Base-by-base conservation (phyloP, 805 yeast genomes). In the Spathaspora passalidarum region DNA sequence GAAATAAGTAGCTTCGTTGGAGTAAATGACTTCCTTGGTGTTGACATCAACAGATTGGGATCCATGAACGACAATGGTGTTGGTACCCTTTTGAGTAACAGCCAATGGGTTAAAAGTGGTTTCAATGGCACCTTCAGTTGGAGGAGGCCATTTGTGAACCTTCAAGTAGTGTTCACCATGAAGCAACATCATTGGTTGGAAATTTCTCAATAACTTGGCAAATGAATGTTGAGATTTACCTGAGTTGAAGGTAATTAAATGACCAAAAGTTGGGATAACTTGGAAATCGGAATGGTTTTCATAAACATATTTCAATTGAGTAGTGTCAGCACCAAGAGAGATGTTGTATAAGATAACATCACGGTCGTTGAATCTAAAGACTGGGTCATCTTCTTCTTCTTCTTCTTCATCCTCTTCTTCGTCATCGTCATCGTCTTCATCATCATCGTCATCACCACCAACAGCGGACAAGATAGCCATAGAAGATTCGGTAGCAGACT, bases 161-260 rank as follows among this genome's bases (percentile, higher is more conserved):
- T 82, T 89, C 56, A 91, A 73, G 67, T 86, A 92, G 65, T 92
- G 97, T 70, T 92, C 99, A 49, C 98, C 99, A 64, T 92, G 98
- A 55, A 92, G 78, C 60, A 92, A 76, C 67, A 85, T 76, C 81
- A 89, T 84, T 49, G 94, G 96, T 68, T 88, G 88, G 76, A 88
- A 92, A 69, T 88, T 82, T 48, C 82, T 86, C 55, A 92, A 82
- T 38, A 84, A 64, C 48, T 75, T 72, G 49, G 77, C 70, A 62
- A 85, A 79, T 29, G 86, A 76, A 45, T 81, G 63, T 47, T 79
- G 79, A 46, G 81, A 72, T 56, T 77, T 70, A 42, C 74, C 78
- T 40, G 82, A 78, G 53, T 78, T 76, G 81, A 91, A 86, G 50
- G 84, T 83, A 32, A 96, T 92, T 56, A 92, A 81, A 43, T 89